Conservation (phyloP, 305 asterid species). For the Solanum chacoense region DNA sequence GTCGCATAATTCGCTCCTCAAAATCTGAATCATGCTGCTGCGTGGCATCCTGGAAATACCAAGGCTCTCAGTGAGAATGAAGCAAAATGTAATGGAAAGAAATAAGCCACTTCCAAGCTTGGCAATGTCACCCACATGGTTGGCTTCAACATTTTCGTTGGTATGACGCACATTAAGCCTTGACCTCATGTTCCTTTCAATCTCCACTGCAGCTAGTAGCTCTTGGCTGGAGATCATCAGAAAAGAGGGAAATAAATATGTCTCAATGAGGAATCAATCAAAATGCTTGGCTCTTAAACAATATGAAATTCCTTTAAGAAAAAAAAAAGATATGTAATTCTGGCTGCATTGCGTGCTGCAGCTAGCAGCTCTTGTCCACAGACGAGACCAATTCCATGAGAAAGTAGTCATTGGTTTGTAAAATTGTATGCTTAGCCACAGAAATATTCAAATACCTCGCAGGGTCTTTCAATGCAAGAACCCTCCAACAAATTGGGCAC, state of each 20-base stretch:
- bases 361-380: not conserved
- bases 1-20: constrained; percentile 33
- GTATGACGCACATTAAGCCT: constrained; percentile 6
- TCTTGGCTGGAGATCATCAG: constrained; percentile 36
- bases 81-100: not conserved
- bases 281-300: not conserved
- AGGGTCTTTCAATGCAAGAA: constrained; percentile 41
- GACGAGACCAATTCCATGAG: not conserved
- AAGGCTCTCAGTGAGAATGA: not conserved
- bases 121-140: constrained; percentile 18
- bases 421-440: not conserved
- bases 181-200: constrained; percentile 26
- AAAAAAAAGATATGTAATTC: not conserved
- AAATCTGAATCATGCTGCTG: constrained; percentile 18
- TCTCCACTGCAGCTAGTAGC: constrained; percentile 38
- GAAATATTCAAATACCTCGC: constrained; percentile 25
- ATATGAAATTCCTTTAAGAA: not conserved
- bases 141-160: constrained; percentile 18
- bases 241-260: not conserved
- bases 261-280: not conserved
- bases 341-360: not conserved
- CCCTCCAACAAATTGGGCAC: constrained; percentile 63
- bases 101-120: not conserved
- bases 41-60: constrained; percentile 1
- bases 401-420: not conserved